phyloP scores from a whole-genome alignment of 345 rosid genomes.

The Camelina sativa region DNA sequence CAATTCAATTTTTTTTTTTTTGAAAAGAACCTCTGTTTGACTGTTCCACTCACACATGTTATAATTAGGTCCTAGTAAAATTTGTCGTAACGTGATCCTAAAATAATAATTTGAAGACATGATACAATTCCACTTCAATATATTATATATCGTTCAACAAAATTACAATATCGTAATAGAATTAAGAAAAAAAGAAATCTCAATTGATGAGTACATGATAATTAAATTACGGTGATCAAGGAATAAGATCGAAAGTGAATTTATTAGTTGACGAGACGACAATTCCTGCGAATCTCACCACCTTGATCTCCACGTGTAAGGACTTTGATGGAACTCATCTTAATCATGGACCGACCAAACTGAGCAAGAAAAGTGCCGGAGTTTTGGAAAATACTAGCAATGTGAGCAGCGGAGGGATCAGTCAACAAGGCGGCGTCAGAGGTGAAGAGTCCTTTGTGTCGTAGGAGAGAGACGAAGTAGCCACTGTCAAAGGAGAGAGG shows the following conservation, averaged over 20 bases:
- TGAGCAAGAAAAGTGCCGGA: constrained; percentile 44
- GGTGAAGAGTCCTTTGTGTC: constrained; percentile 50
- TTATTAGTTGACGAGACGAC: constrained; percentile 47
- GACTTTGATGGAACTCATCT: constrained; percentile 56
- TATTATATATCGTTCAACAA: neutral
- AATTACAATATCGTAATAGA: neutral
- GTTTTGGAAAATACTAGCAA: constrained; percentile 33
- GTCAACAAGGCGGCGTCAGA: constrained; percentile 70
- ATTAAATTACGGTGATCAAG: neutral
- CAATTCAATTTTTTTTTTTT: too few relatives aligned
- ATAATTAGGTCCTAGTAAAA: neutral
- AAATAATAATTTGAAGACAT: neutral
- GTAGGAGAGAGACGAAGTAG: constrained; percentile 47
- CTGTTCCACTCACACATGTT: too few relatives aligned
- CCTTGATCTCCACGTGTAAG: constrained; percentile 46
- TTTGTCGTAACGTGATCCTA: neutral
- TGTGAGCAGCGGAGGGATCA: constrained; percentile 33
- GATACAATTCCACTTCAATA: neutral
- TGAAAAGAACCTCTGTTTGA: too few relatives aligned
- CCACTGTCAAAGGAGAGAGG: constrained; percentile 50
- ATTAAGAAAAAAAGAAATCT: neutral
- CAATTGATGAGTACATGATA: neutral
- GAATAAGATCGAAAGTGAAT: neutral
- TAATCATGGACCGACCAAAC: constrained; percentile 58
- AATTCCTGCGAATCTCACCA: constrained; percentile 63